Conservation (phyloP, 2,329 filamentous ascomycete genomes). For the Trichoderma afroharzianum region DNA sequence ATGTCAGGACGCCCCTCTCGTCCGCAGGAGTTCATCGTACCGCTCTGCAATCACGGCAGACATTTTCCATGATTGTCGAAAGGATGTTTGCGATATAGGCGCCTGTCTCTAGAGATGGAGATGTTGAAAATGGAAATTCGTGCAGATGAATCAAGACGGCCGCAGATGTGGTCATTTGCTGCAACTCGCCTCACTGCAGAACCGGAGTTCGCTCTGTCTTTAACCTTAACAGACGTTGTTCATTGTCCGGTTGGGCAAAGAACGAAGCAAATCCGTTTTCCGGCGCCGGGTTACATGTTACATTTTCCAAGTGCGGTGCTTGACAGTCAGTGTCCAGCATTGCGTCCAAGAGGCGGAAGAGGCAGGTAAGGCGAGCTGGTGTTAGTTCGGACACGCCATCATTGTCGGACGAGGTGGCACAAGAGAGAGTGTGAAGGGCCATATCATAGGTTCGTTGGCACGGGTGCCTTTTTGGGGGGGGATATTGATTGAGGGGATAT, state of each 20-base stretch:
- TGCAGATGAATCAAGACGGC: conserved; percentile 17
- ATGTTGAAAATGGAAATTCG: neutral
- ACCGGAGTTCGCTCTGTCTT: neutral
- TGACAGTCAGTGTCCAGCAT: neutral
- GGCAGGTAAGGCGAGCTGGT: conserved; percentile 11
- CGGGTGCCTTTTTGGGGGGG: neutral
- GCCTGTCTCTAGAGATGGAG: no score
- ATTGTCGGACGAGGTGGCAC: neutral
- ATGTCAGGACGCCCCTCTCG: conserved; percentile 28
- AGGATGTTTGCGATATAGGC: neutral
- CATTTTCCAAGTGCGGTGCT: neutral
- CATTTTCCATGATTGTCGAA: neutral
- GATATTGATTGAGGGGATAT: neutral
- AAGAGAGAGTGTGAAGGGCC: neutral
- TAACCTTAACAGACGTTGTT: neutral
- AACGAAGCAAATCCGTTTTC: neutral
- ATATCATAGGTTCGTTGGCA: neutral
- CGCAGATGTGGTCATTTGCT: conserved; percentile 3
- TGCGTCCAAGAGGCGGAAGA: conserved; percentile 1
- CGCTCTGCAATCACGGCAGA: neutral
- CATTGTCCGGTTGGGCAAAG: neutral
- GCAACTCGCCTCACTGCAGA: conserved; percentile 13
- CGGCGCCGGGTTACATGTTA: neutral
- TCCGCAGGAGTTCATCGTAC: conserved; percentile 26
- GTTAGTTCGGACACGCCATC: conserved; percentile 5